Evolutionary conservation across 169 alveolate species (phyloP).

Genomic region (Plasmodium reichenowi): DNA sequence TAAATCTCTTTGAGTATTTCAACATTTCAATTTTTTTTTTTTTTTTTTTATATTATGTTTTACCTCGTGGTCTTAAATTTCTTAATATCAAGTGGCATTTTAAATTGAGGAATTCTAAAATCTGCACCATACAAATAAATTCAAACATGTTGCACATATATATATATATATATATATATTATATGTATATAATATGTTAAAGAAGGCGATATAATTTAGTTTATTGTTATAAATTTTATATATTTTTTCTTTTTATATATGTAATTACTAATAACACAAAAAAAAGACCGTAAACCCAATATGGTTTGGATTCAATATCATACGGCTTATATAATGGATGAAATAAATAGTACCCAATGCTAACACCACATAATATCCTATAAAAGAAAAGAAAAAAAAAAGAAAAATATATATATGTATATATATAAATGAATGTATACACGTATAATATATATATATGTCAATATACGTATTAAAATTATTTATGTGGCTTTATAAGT

Average conservation of each 20-base stretch:
- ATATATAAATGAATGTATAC: too few relatives aligned
- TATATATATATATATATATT: neutral
- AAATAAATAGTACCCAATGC: conserved; percentile 94
- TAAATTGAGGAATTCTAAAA: conserved; percentile 94
- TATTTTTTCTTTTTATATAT: neutral
- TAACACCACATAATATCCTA: conserved; percentile 91
- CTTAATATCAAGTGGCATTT: conserved; percentile 95
- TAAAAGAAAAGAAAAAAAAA: neutral
- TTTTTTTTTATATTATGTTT: neutral
- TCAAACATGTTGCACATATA: neutral
- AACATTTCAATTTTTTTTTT: too few relatives aligned
- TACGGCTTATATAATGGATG: conserved; percentile 94
- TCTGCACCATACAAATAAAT: conserved; percentile 20
- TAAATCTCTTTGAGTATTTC: too few relatives aligned
- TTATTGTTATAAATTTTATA: neutral
- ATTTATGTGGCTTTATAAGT: too few relatives aligned
- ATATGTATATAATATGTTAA: too few relatives aligned
- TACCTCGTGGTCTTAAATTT: conserved; percentile 91
- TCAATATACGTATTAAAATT: conserved; percentile 67
- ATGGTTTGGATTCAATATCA: conserved; percentile 70
- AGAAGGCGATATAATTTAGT: too few relatives aligned
- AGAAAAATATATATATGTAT: too few relatives aligned
- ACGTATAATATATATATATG: neutral
- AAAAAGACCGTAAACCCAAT: conserved; percentile 78
- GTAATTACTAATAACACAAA: conserved; percentile 77